Base-by-base conservation (phyloP, 148 eudicot genomes). In the Amaranthus cruentus region DNA sequence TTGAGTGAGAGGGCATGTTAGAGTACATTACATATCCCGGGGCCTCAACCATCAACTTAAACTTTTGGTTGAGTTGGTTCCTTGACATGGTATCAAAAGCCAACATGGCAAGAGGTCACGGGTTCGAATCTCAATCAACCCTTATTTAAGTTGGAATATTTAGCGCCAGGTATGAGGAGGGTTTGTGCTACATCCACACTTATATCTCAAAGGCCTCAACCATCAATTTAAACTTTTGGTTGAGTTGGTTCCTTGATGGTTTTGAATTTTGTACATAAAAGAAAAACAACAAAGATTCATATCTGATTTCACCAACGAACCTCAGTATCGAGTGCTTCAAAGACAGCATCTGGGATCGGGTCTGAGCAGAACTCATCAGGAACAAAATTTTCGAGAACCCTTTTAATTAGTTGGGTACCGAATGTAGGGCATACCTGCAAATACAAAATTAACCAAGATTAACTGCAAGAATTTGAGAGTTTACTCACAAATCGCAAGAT, bases 331-430 rank as follows among this genome's bases (percentile, higher is more conserved):
- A 93, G 82, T 69, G 87, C 87, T 76, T 89, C 91, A 78, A 93
- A 80, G 57, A 93, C 85, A 62, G 72, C 83, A 63, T 71, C 81
- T 51, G 98, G 98, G 72, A 91, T 82, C 42, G 84, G 87, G 67
- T 93, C 96, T 13, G 89, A 86, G 78, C 94, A 93, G 76, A 91
- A 95, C 79, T 95, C 98, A 76, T 95, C 98, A 2, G 97, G 97
- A 68, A 86, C 84, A 73, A 91, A 95, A 78, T 68, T 78, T 63
- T 84, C 54, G n/a, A 95, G 90, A 73, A 90, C 83, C 88, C 86
- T 87, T 81, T 77, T 87, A 74, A 95, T 90, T 47, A 95, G 60
- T 18, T 82, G 85, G 59, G 85, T 81, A 66, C 92, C 88, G 76
- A 95, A 87, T 60, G 90, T 69, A 42, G 98, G 97, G 68, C 98